These are phyloP conservation scores for Spathaspora girioi DNA, from an alignment of 805 yeast genomes.

Conservation along the genomic window DNA sequence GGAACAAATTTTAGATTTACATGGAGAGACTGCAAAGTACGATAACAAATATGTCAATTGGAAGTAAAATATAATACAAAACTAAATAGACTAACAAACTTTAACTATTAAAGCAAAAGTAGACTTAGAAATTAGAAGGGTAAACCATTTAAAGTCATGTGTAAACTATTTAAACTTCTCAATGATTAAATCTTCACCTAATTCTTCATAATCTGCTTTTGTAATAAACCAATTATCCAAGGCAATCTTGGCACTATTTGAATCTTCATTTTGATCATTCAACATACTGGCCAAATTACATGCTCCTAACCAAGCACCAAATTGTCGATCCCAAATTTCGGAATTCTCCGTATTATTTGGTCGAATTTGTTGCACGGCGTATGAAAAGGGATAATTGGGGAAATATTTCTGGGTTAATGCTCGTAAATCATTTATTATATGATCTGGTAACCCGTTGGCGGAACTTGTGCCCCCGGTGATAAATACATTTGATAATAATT, in stretches of 20 bases:
- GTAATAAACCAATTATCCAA: slow-evolving; percentile 53
- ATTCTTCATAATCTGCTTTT: slow-evolving; percentile 62
- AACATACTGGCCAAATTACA: slow-evolving; percentile 62
- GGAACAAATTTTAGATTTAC: slow-evolving; percentile 54
- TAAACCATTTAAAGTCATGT: too few relatives aligned
- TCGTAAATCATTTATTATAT: slow-evolving; percentile 53
- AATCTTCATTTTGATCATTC: slow-evolving; percentile 35
- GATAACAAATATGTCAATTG: slow-evolving; percentile 41
- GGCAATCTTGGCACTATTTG: slow-evolving; percentile 31
- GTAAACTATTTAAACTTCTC: slow-evolving; percentile 28
- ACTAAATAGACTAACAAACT: not conserved
- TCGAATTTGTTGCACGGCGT: slow-evolving; percentile 16
- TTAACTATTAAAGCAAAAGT: too few relatives aligned
- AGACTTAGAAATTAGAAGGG: too few relatives aligned
- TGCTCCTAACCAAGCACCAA: slow-evolving; percentile 72
- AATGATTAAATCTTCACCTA: slow-evolving; percentile 44
- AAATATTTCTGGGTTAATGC: slow-evolving; percentile 41
- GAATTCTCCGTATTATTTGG: slow-evolving; percentile 24
- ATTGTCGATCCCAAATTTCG: slow-evolving; percentile 49
- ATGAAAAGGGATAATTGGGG: slow-evolving; percentile 41
- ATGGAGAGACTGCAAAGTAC: slow-evolving; percentile 41
- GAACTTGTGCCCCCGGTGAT: slow-evolving; percentile 60
- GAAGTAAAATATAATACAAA: slow-evolving; percentile 18
- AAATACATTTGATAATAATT: slow-evolving; percentile 41
- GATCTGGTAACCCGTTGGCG: slow-evolving; percentile 52